Evolutionary conservation across 192 early-diverging fungal species (phyloP), one percentile per base, ranked within the genome.

Genomic region (Umbelopsis sp.): DNA sequence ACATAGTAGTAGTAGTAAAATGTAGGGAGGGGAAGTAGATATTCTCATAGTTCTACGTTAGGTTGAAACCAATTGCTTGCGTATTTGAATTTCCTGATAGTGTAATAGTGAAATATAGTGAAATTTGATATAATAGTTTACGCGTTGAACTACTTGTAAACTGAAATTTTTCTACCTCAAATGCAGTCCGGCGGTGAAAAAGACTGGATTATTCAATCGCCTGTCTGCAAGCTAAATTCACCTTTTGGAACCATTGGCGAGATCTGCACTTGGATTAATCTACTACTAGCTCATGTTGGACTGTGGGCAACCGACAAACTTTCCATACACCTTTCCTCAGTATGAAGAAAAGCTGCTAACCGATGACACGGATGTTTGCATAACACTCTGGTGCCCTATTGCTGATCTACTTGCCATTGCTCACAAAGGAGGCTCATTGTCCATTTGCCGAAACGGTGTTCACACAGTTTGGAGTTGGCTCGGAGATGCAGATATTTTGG

Each of bases 391-490:
- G 56, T 62, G 56, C 20, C 56, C 56, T 12, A 62, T 34, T 34
- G 56, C 31, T 20, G 56, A 62, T 62, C 56, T 62, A 31, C 56
- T 62, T 32, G 56, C 56, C 56, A 62, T 62, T n/a, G 56, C 31
- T 31, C 56, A 62, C 17, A 29, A 36, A 26, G 31, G 31, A 26
- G 56, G 56, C 17, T 26, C 17, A 1, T 62, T 62, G 56, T 62
- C 56, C 12, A 62, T 62, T 29, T 62, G 56, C 17, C 26, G 56
- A n/a, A 62, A 62, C 20, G 56, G 56, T 20, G 56, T 62, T 16
- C 56, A 62, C 26, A 29, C 56, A 62, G 56, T 62, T 16, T 62
- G 56, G 56, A 62, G 31, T 34, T 62, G 56, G 56, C 56, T 62
- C 12, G 56, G 29, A 32, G 56, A 62, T 6, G 9, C 56, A n/a